Evolutionary conservation across 768 basidiomycete species (phyloP), one percentile per base, ranked within the genome.

Genomic region (Boletus insuetus): DNA sequence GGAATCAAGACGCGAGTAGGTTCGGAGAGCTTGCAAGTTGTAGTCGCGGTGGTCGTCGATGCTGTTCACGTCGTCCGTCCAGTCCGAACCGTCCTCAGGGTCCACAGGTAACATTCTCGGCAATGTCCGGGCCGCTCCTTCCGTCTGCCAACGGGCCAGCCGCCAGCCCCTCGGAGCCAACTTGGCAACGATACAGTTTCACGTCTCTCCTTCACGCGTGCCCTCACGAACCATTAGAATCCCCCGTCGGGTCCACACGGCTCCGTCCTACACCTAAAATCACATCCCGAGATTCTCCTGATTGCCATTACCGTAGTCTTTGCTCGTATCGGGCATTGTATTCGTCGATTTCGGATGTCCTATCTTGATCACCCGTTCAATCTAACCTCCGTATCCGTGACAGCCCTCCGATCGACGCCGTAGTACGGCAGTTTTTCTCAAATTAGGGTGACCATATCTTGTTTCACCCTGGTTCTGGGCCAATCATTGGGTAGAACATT

Each of bases 61-160:
- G 56, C 41, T 2, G 56, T 51, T 4, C 29, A 42, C 46, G 62
- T 37, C 40, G 40, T 29, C 26, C 13, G n/a, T 16, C 26, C 12
- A 31, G 45, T 40, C 1, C 43, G 4, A 26, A 22, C 17, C 55
- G 17, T n/a, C 37, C 26, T 6, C 43, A 37, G 10, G 34, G 20
- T 19, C 14, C n/a, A 5, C 34, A 20, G 16, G 43, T 10, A 22
- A n/a, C 16, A 26, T 29, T 9, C 31, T 37, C 66, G 65, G 66
- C 58, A 58, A 58, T 12, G 4, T 24, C 54, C 66, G 66, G 66
- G 3, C 60, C 60, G 60, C 29, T 44, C 32, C 54, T n/a, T n/a
- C n/a, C n/a, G n/a, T n/a, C n/a, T n/a, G n/a, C n/a, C n/a, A n/a
- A n/a, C n/a, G n/a, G n/a, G n/a, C n/a, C n/a, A n/a, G n/a, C n/a